These are phyloP conservation scores for Bipolaris victoriae DNA, from an alignment of 2,329 filamentous ascomycete species.

Conservation along the genomic window DNA sequence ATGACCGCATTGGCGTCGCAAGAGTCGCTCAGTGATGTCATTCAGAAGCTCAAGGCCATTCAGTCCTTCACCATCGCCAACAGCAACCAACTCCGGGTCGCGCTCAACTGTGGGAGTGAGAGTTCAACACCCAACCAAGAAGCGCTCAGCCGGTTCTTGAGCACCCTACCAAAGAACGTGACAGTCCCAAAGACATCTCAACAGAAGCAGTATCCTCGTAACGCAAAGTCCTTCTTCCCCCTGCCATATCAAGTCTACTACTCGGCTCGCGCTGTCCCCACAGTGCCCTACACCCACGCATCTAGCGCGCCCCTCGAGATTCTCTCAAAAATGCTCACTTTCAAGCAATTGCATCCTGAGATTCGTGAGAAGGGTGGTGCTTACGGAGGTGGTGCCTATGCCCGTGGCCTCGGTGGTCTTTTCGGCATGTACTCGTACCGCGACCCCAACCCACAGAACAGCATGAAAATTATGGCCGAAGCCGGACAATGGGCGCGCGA, in stretches of 20 bases:
- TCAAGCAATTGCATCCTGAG: slow-evolving; percentile 96
- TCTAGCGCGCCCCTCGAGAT: slow-evolving; percentile 83
- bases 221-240: slow-evolving; percentile 82
- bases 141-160: slow-evolving; percentile 74
- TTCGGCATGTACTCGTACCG: slow-evolving; percentile 98
- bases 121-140: slow-evolving; percentile 72
- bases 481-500: slow-evolving; percentile 84
- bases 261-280: slow-evolving; percentile 79
- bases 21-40: slow-evolving; percentile 74
- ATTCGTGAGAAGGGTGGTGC: slow-evolving; percentile 97
- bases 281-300: slow-evolving; percentile 78
- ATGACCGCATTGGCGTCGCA: slow-evolving; percentile 79
- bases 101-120: slow-evolving; percentile 83
- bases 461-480: slow-evolving; percentile 80
- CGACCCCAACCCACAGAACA: slow-evolving; percentile 92
- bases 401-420: slow-evolving; percentile 76
- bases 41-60: slow-evolving; percentile 83
- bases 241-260: slow-evolving; percentile 98
- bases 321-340: slow-evolving; percentile 87
- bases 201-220: slow-evolving; percentile 49
- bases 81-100: slow-evolving; percentile 72
- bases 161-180: slow-evolving; percentile 57
- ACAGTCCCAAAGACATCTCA: slow-evolving; percentile 37
- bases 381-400: slow-evolving; percentile 90
- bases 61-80: slow-evolving; percentile 77